phyloP scores from a whole-genome alignment of 78 protist genomes.

The Goniomonas avonlea region DNA sequence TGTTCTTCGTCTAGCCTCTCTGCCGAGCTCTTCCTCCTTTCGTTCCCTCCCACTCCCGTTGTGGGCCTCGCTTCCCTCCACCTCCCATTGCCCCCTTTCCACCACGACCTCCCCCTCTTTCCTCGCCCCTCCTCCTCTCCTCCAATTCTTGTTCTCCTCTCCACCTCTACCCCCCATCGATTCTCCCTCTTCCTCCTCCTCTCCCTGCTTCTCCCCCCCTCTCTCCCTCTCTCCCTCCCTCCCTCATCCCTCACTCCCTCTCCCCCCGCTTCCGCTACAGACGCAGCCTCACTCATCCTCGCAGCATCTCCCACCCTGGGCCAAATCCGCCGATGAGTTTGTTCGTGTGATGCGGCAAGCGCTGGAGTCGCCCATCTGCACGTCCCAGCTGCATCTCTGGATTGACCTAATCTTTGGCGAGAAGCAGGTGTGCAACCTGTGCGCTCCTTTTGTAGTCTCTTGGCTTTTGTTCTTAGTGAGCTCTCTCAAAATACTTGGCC shows the following conservation, averaged over 20 bases:
- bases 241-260: not conserved
- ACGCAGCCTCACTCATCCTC: not conserved
- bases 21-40: too few relatives aligned
- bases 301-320: too few relatives aligned
- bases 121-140: too few relatives aligned
- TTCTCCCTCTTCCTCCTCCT: conserved; percentile 89
- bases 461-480: not conserved
- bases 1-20: too few relatives aligned
- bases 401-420: conserved; percentile 95
- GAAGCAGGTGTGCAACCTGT: conserved; percentile 78
- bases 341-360: conserved; percentile 46
- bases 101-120: too few relatives aligned
- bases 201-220: conserved; percentile 63
- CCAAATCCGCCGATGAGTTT: conserved; percentile 39
- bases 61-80: too few relatives aligned
- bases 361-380: conserved; percentile 80
- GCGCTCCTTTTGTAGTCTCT: not conserved
- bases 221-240: not conserved
- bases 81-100: too few relatives aligned
- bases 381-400: conserved; percentile 84
- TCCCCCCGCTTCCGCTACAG: not conserved
- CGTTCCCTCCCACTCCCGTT: too few relatives aligned
- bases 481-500: not conserved
- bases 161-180: too few relatives aligned
- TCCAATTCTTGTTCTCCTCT: too few relatives aligned